Evolutionary conservation across 23 red algal species (phyloP).

Genomic region (Gracilaria gracilis): DNA sequence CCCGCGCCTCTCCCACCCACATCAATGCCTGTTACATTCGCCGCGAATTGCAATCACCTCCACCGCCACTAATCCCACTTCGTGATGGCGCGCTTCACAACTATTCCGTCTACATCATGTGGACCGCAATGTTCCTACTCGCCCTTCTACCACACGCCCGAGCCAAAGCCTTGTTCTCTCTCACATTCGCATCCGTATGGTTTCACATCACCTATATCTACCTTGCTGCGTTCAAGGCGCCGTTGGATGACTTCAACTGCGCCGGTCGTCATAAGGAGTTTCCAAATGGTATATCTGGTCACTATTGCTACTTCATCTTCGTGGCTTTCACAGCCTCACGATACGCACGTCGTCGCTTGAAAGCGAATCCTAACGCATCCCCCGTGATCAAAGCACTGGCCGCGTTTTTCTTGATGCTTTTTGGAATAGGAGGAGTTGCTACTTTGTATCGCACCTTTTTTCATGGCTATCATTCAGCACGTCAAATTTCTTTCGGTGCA

Average conservation of each 20-base stretch:
- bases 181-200: constrained; percentile 80
- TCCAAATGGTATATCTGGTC: constrained; percentile 89
- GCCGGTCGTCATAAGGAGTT: constrained; percentile 55
- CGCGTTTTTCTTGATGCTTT: constrained; percentile 36
- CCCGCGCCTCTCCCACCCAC: neutral
- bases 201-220: constrained; percentile 88
- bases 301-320: constrained; percentile 93
- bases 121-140: constrained; percentile 71
- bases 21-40: constrained; percentile 71
- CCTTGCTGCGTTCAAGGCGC: constrained; percentile 69
- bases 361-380: constrained; percentile 34
- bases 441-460: constrained; percentile 89
- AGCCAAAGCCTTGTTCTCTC: constrained; percentile 53
- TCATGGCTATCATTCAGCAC: constrained; percentile 88
- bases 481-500: constrained; percentile 76
- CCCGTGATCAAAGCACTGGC: constrained; percentile 10
- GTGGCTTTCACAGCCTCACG: constrained; percentile 54
- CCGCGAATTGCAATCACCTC: constrained; percentile 36
- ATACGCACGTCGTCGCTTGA: constrained; percentile 26
- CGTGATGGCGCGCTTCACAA: constrained; percentile 76
- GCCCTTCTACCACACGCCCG: constrained; percentile 57
- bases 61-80: constrained; percentile 68
- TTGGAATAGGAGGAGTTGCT: constrained; percentile 47
- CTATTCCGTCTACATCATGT: constrained; percentile 75
- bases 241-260: constrained; percentile 79